A percentile compares a stretch with the other conserved stretches of the same genome.
Conservation (phyloP, 2,329 filamentous ascomycete species). For the Myriosclerotinia duriaeana region DNA sequence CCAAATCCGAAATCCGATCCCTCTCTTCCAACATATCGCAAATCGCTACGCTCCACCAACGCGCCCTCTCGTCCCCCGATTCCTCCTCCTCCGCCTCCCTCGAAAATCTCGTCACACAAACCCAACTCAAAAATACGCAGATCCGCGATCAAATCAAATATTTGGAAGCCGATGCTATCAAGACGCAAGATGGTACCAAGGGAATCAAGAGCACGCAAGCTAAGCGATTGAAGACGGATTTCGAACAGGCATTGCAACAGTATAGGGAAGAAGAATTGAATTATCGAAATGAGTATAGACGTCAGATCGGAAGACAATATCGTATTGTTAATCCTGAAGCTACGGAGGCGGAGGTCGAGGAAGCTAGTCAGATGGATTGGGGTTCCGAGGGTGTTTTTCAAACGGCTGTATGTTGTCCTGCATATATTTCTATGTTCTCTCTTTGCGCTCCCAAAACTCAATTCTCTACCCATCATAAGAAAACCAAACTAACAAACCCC, state of each 20-base stretch:
- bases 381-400: slow-evolving; percentile 79
- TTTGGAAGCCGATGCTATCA: slow-evolving; percentile 67
- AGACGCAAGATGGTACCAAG: slow-evolving; percentile 60
- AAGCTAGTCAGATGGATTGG: slow-evolving; percentile 71
- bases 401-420: slow-evolving; percentile 62
- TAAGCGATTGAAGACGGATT: slow-evolving; percentile 70
- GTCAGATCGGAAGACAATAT: slow-evolving; percentile 79
- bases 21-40: slow-evolving; percentile 66
- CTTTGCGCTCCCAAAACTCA: too few relatives aligned
- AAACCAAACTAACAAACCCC: slow-evolving; percentile 15
- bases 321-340: slow-evolving; percentile 79
- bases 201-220: slow-evolving; percentile 70
- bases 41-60: slow-evolving; percentile 70
- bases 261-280: slow-evolving; percentile 70
- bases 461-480: background rate
- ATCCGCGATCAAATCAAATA: slow-evolving; percentile 79
- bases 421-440: background rate
- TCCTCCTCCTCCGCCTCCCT: slow-evolving; percentile 49
- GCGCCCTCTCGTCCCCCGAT: slow-evolving; percentile 66
- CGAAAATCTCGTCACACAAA: slow-evolving; percentile 67
- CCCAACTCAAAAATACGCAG: slow-evolving; percentile 69
- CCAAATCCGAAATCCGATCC: slow-evolving; percentile 66
- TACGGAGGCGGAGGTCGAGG: slow-evolving; percentile 67
- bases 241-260: slow-evolving; percentile 68
- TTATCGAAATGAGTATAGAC: slow-evolving; percentile 70